Base-by-base conservation (phyloP, 1,284 basidiomycete genomes). In the Macrocybe sp. region DNA sequence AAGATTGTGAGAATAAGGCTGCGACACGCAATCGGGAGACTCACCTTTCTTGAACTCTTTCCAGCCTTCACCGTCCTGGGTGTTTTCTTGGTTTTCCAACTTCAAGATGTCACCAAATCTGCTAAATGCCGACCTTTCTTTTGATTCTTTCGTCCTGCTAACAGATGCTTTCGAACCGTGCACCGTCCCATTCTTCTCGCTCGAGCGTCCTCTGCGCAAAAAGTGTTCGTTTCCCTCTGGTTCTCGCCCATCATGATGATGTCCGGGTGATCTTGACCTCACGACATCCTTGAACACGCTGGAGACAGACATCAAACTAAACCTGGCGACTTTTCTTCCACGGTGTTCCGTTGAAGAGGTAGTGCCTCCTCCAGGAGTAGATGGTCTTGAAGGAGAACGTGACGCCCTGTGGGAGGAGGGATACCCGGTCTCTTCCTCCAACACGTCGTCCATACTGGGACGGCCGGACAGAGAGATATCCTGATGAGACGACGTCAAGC, bases 21-120 rank as follows among this genome's bases (percentile, higher is more conserved):
- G 28, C 9, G 12, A 41, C 28, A 33, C 22, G 16, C 12, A 47
- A 38, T 10, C 11, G 44, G 14, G 30, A 46, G 37, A 65, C 73
- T 39, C 49, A 89, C 93, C 93, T 71, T 89, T 86, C 55, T 86
- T 83, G 67, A 97, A 96, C 65, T 97, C 88, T 58, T 88, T 89
- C 89, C 92, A 97, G 8, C 83, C 81, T 53, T 80, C 67, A 46
- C 75, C 70, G n/a, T 56, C 61, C 22, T 69, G 68, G 62, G 74
- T 73, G 4, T 3, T 22, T 36, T 66, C 61, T 34, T 80, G 76
- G 16, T 77, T 75, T 40, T 76, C 74, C 14, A 64, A 57, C 43
- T 67, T 71, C 31, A 72, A 54, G 7, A 65, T 66, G 52, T 67
- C 70, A 22, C 64, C 66, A 32, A 78, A 54, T 45, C 59, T 66